A percentile compares a stretch with the other conserved stretches of the same genome.
These are phyloP conservation scores for Hymenochaete sp. DNA, from an alignment of 1,284 basidiomycete genomes.

Conservation along the genomic window DNA sequence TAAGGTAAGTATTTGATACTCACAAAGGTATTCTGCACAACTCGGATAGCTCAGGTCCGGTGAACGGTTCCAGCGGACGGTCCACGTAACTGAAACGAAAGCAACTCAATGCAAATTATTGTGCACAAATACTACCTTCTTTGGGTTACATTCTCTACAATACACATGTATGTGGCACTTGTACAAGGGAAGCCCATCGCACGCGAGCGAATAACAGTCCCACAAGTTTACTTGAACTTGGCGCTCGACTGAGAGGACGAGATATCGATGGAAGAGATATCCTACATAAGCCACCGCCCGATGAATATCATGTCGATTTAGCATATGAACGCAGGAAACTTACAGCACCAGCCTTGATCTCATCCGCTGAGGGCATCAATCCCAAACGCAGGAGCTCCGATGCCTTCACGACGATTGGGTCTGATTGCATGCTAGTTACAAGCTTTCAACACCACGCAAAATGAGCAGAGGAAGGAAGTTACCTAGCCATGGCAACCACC, in stretches of 20 bases:
- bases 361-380: constrained; percentile 73
- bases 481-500: constrained; percentile 77
- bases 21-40: too few species aligned
- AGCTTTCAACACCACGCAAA: not conserved
- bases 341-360: constrained; percentile 63
- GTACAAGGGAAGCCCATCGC: too few species aligned
- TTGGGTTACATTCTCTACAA: too few species aligned
- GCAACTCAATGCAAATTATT: too few species aligned
- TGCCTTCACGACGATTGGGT: constrained; percentile 74
- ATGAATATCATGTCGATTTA: not conserved
- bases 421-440: constrained; percentile 64
- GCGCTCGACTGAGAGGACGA: constrained; percentile 12
- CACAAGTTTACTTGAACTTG: constrained; percentile 5
- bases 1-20: too few species aligned
- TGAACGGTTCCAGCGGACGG: too few species aligned
- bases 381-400: constrained; percentile 75
- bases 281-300: not conserved
- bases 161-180: too few species aligned
- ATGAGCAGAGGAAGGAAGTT: constrained; percentile 18
- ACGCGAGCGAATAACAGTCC: too few species aligned
- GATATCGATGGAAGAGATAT: constrained; percentile 11
- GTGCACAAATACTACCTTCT: too few species aligned
- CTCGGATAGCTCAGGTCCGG: too few species aligned
- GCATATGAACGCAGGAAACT: constrained; percentile 1
- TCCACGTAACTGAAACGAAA: too few species aligned